Percentiles rank a stretch among this genome's conserved stretches.
These are phyloP conservation scores for Populus davidiana DNA, from an alignment of 345 rosid genomes.

Conservation along the genomic window DNA sequence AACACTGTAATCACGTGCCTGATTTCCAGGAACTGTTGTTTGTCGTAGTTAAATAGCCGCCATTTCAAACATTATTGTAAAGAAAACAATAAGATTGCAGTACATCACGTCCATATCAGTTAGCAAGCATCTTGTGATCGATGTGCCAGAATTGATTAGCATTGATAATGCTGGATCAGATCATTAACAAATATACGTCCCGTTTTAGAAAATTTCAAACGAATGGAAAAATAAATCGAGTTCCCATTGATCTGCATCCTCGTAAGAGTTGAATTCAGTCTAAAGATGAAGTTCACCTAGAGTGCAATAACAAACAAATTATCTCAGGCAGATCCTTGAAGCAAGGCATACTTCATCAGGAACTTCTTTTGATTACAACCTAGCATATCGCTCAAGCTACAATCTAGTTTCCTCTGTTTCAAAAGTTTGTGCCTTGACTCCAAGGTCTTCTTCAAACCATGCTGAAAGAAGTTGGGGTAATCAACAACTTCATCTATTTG, in stretches of 20 bases:
- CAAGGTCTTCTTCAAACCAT: slow-evolving; percentile 64
- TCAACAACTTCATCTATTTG: slow-evolving; percentile 53
- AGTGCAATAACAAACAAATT: slow-evolving; percentile 14
- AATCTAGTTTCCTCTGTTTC: slow-evolving; percentile 46
- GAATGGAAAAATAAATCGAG: slow-evolving; percentile 6
- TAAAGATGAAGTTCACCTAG: slow-evolving; percentile 12
- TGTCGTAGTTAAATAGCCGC: not conserved
- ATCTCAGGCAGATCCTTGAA: slow-evolving; percentile 32
- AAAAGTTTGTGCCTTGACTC: slow-evolving; percentile 58
- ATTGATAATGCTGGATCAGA: not conserved
- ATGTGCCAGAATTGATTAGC: not conserved
- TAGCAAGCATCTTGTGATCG: not conserved
- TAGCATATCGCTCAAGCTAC: slow-evolving; percentile 73
- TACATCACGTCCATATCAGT: not conserved
- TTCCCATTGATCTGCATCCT: slow-evolving; percentile 16
- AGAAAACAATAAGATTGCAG: not conserved
- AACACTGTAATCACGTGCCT: not conserved
- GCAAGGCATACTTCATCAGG: slow-evolving; percentile 46
- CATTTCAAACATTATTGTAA: not conserved
- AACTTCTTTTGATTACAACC: slow-evolving; percentile 64
- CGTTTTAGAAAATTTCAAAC: not conserved
- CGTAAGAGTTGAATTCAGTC: slow-evolving; percentile 14
- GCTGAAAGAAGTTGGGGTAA: slow-evolving; percentile 64
- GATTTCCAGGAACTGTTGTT: not conserved
- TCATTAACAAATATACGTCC: not conserved